These are phyloP conservation scores for Xylaria curta DNA, from an alignment of 495 filamentous ascomycete species.

Conservation along the genomic window DNA sequence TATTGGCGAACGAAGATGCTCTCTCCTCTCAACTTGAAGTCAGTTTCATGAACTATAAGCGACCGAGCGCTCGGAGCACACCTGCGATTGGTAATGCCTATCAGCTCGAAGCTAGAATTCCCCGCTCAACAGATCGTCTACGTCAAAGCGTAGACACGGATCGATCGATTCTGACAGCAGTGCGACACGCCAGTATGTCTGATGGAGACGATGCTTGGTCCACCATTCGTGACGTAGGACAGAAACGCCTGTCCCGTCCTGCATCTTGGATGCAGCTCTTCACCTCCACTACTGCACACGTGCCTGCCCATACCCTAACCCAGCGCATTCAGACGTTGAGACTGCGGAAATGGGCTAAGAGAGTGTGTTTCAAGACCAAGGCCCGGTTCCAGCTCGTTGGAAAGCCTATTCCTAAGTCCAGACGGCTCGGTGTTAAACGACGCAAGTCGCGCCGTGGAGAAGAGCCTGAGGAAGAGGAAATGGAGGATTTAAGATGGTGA, in stretches of 20 bases:
- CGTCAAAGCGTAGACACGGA: conserved; percentile 29
- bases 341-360: conserved; percentile 35
- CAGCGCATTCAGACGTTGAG: conserved; percentile 35
- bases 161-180: neutral
- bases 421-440: neutral
- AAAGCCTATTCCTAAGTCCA: neutral
- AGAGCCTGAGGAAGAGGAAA: neutral
- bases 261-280: conserved; percentile 19
- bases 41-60: conserved; percentile 27
- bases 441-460: neutral
- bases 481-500: neutral
- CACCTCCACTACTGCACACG: conserved; percentile 11
- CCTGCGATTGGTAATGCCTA: conserved; percentile 24
- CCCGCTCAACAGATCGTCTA: conserved; percentile 27
- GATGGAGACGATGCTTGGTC: conserved; percentile 8
- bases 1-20: conserved; percentile 27
- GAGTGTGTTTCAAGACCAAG: conserved; percentile 33
- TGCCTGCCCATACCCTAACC: conserved; percentile 28
- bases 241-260: neutral
- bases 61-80: conserved; percentile 10
- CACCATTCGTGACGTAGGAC: neutral
- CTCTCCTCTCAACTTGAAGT: conserved; percentile 32
- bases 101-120: conserved; percentile 20
- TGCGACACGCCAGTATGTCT: neutral
- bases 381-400: conserved; percentile 32